A percentile compares a stretch with the other conserved stretches of the same genome.
These are phyloP conservation scores for Salix exigua DNA, from an alignment of 345 rosid species.

Conservation along the genomic window DNA sequence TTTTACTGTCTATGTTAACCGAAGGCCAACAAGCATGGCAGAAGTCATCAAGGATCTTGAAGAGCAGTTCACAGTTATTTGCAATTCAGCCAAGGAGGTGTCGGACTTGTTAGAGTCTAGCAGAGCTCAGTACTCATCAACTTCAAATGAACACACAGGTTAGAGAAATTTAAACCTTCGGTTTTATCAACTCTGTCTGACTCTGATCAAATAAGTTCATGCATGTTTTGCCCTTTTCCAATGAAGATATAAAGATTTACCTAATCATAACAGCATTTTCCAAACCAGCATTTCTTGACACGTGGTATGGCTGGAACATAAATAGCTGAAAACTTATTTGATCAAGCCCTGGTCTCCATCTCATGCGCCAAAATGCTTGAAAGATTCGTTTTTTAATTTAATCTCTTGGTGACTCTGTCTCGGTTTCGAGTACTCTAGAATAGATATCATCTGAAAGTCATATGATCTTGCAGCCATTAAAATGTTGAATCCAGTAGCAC, in stretches of 20 bases:
- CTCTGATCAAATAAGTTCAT: not conserved
- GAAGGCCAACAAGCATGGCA: constrained; percentile 87
- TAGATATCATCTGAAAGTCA: not conserved
- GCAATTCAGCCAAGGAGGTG: constrained; percentile 70
- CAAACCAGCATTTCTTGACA: not conserved
- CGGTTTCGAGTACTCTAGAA: not conserved
- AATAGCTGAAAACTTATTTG: not conserved
- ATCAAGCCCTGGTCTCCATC: not conserved
- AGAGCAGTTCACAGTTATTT: constrained; percentile 61
- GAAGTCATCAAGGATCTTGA: constrained; percentile 94
- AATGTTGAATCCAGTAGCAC: constrained; percentile 88
- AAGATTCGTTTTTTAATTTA: not conserved
- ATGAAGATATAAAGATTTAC: no score
- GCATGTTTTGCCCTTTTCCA: no score
- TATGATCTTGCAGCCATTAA: constrained; percentile 58
- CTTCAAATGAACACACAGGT: constrained; percentile 74
- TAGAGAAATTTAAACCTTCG: not conserved
- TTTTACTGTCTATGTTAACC: constrained; percentile 84
- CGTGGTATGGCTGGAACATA: not conserved
- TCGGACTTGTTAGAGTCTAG: constrained; percentile 74
- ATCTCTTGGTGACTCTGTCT: not conserved
- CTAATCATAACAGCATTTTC: not conserved
- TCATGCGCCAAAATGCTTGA: not conserved
- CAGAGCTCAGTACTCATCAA: constrained; percentile 55
- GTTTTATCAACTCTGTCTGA: not conserved